These are phyloP conservation scores for Rhodotorula sp. DNA, from an alignment of 1,284 basidiomycete genomes.

Conservation along the genomic window DNA sequence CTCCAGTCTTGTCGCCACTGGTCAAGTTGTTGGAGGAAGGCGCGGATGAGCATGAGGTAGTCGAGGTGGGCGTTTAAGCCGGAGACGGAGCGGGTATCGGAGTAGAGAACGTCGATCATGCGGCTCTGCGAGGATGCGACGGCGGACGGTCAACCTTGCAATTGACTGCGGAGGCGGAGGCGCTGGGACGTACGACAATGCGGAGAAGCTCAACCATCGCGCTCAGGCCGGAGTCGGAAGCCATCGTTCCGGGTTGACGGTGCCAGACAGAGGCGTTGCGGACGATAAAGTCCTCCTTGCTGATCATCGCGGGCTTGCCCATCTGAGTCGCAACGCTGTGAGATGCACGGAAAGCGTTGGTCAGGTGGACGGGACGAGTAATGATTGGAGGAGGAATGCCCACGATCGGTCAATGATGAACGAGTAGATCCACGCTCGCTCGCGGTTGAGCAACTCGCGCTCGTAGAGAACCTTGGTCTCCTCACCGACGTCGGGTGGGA, in stretches of 20 bases:
- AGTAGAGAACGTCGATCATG: constrained; percentile 51
- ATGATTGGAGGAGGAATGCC: not conserved
- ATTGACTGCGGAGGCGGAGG: not conserved
- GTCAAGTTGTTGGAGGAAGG: constrained; percentile 40
- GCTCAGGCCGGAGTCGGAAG: constrained; percentile 48
- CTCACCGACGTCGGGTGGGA: constrained; percentile 46
- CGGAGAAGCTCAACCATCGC: constrained; percentile 48
- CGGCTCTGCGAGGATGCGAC: constrained; percentile 42
- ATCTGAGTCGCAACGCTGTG: constrained; percentile 48
- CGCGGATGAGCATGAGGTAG: constrained; percentile 44
- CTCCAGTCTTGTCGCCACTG: constrained; percentile 40
- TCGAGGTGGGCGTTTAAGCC: constrained; percentile 51
- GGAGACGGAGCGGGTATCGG: constrained; percentile 50
- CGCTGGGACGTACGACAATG: constrained; percentile 24
- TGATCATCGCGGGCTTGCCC: constrained; percentile 51
- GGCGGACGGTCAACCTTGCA: too few relatives aligned
- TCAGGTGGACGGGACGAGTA: not conserved
- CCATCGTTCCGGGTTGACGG: constrained; percentile 43
- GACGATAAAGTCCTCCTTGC: constrained; percentile 50
- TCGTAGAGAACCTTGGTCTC: constrained; percentile 48
- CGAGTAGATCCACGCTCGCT: constrained; percentile 52
- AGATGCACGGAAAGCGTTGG: too few relatives aligned
- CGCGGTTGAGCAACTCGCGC: constrained; percentile 51
- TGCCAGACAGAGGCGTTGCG: constrained; percentile 49
- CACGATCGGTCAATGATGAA: constrained; percentile 49